A percentile compares a stretch with the other conserved stretches of the same genome.
phyloP scores from a whole-genome alignment of 148 eudicot genomes.

The Rhododendron kiyosumense region DNA sequence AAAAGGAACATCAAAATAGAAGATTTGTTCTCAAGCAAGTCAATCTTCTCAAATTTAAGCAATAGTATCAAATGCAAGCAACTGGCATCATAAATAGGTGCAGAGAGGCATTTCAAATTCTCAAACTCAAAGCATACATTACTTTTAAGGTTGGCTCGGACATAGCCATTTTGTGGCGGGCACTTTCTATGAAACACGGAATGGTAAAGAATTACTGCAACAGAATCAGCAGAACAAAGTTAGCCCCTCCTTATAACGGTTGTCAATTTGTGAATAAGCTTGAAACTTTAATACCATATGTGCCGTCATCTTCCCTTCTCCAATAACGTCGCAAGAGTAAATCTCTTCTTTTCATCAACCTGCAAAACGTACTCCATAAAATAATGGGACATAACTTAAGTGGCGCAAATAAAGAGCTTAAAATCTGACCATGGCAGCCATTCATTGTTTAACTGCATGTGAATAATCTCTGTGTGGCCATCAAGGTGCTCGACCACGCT shows the following conservation, averaged over 20 bases:
- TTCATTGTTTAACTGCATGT: conserved; percentile 43
- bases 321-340: conserved; percentile 63
- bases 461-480: conserved; percentile 75
- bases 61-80: neutral
- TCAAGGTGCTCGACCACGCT: conserved; percentile 67
- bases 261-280: no score
- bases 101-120: neutral
- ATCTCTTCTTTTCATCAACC: conserved; percentile 70
- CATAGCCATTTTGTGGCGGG: conserved; percentile 48
- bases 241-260: neutral
- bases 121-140: conserved; percentile 37
- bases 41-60: neutral
- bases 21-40: neutral
- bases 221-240: conserved; percentile 12
- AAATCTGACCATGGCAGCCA: conserved; percentile 63
- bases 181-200: conserved; percentile 58
- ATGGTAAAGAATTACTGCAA: conserved; percentile 62
- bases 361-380: conserved; percentile 15
- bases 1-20: neutral
- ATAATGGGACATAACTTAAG: neutral
- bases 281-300: conserved; percentile 42
- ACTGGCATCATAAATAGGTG: neutral
- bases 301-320: conserved; percentile 83
- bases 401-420: neutral
- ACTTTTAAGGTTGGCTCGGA: conserved; percentile 75